Base-by-base conservation (phyloP, 331 rosid genomes). In the Arachis monticola region DNA sequence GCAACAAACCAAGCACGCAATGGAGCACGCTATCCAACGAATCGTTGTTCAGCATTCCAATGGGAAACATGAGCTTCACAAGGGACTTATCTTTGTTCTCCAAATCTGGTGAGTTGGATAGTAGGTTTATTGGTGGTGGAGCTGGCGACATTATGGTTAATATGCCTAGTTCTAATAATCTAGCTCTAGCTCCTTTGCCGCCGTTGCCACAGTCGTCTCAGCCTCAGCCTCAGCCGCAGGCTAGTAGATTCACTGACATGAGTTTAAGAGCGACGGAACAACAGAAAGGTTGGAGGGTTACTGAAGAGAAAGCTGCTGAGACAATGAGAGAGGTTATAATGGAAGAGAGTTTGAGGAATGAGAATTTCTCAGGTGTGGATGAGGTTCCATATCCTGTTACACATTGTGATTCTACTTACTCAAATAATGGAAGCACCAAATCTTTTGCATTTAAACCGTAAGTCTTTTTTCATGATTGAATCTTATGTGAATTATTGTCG, bases 31-130 rank as follows among this genome's bases (percentile, higher is more conserved):
- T 85, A 12, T 93, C 98, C 2, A 91, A 88, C 47, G 98, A 91
- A 56, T 93, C 97, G 1, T 76, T 91, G 60, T 93, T 93, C 79
- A 93, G 97, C 85, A 93, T 93, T 76, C 93, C 91, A 13, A 79
- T 84, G 89, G 98, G 97, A 51, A 93, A 85, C 47, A 83, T 65
- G 80, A 93, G 98, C 75, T 93, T 93, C 85, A 81, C 90, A n/a
- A 79, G 64, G 50, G 98, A 93, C 45, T 22, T 32, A 12, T 8
- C 30, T 48, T 86, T 83, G 87, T 10, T 71, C 17, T 27, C 1
- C 40, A 88, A 86, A 82, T 86, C 93, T 8, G 92, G 87, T 5
- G 97, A 89, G 48, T 70, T 89, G 35, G 86, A 72, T 2, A 66
- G 45, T 1, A 66, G 45, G 27, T 50, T 67, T 9, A 81, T 78